These are phyloP conservation scores for Globisporangium splendens DNA, from an alignment of 352 stramenopile genomes.

Conservation along the genomic window DNA sequence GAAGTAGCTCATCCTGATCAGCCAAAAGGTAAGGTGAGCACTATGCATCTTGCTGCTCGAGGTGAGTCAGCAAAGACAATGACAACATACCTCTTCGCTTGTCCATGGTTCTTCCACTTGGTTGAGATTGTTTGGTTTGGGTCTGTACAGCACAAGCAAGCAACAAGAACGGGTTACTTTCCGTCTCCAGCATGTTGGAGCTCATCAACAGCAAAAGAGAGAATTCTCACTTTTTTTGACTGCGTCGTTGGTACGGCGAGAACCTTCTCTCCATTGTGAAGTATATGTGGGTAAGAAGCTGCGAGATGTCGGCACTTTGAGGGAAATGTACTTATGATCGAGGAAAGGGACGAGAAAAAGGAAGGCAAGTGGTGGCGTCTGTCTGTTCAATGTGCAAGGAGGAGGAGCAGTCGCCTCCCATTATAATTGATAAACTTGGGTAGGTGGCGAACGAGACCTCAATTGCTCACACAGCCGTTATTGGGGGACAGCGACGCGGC, in stretches of 20 bases:
- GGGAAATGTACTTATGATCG: slow-evolving; percentile 15
- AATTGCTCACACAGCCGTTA: slow-evolving; percentile 3
- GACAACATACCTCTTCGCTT: slow-evolving; percentile 10
- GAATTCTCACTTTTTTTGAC: slow-evolving; percentile 10
- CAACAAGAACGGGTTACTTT: neutral
- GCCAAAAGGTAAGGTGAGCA: neutral
- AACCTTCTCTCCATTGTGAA: slow-evolving; percentile 15
- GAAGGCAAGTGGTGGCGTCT: slow-evolving; percentile 1
- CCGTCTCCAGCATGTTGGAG: neutral
- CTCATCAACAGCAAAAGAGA: neutral
- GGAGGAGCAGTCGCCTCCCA: neutral
- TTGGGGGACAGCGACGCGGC: neutral
- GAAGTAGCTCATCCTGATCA: slow-evolving; percentile 61
- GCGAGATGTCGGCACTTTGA: slow-evolving; percentile 8
- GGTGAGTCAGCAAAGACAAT: neutral
- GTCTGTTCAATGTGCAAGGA: neutral
- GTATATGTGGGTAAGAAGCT: neutral
- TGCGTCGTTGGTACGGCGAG: slow-evolving; percentile 12
- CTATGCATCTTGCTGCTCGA: neutral
- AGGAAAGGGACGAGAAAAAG: slow-evolving; percentile 13
- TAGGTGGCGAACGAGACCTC: slow-evolving; percentile 1
- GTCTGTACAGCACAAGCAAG: neutral
- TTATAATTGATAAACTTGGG: slow-evolving; percentile 2
- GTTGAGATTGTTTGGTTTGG: slow-evolving; percentile 1
- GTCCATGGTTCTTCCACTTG: slow-evolving; percentile 9